Conservation (phyloP, 2,329 filamentous ascomycete genomes). For the Alternaria sp. region DNA sequence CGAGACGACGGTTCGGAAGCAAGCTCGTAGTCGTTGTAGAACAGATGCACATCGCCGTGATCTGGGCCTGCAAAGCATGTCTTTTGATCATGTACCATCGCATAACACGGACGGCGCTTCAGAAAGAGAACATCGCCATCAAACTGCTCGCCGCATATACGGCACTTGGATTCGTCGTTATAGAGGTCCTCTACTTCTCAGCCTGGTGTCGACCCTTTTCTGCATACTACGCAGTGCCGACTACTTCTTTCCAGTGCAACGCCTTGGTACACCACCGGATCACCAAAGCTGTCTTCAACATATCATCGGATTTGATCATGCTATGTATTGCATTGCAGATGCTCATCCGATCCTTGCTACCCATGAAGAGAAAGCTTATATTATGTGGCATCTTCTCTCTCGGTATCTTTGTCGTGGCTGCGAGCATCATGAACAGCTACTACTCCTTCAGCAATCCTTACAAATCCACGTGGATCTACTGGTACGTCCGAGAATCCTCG, state of each 20-base stretch:
- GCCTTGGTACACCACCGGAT: constrained; percentile 47
- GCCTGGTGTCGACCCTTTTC: constrained; percentile 62
- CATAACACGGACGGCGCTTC: constrained; percentile 49
- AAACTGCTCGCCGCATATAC: constrained; percentile 56
- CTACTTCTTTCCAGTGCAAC: constrained; percentile 42
- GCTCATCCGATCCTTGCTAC: constrained; percentile 52
- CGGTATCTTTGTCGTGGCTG: constrained; percentile 58
- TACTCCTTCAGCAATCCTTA: constrained; percentile 43
- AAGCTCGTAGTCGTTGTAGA: constrained; percentile 62
- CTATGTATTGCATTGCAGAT: constrained; percentile 54
- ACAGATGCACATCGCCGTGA: constrained; percentile 58
- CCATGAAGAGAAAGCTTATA: constrained; percentile 58
- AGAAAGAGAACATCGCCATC: constrained; percentile 43
- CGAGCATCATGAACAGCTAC: constrained; percentile 58
- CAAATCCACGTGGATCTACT: constrained; percentile 35
- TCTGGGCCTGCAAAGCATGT: constrained; percentile 61
- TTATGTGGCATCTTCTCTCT: constrained; percentile 64
- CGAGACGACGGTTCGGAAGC: constrained; percentile 36
- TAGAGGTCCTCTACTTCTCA: constrained; percentile 58
- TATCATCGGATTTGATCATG: constrained; percentile 56
- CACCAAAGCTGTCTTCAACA: constrained; percentile 51
- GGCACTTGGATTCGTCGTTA: constrained; percentile 54
- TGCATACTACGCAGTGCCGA: constrained; percentile 61
- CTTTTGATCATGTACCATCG: constrained; percentile 62
- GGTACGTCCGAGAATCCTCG: constrained; percentile 41